These are phyloP conservation scores for Penicillium sp. DNA, from an alignment of 2,329 filamentous ascomycete genomes.

Conservation along the genomic window DNA sequence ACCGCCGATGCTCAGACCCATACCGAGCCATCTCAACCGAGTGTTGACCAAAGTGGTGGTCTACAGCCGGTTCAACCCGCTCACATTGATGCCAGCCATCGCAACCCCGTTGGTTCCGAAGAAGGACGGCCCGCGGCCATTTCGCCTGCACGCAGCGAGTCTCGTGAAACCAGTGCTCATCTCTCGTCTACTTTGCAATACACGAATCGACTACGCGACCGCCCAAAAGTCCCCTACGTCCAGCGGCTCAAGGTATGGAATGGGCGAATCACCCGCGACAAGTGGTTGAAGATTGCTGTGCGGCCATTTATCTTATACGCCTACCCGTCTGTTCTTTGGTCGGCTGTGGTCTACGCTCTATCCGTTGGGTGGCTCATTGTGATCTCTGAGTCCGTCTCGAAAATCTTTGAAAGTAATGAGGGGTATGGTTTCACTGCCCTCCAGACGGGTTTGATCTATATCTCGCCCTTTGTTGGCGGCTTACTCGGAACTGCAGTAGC, in stretches of 20 bases:
- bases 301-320: conserved; percentile 83
- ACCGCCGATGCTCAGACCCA: conserved; percentile 1
- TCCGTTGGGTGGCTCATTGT: conserved; percentile 96
- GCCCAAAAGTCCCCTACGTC: conserved; percentile 68
- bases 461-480: conserved; percentile 86
- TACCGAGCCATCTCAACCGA: neutral
- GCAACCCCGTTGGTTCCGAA: conserved; percentile 30
- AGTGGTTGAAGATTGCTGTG: conserved; percentile 74
- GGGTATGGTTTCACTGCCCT: conserved; percentile 80
- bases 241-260: conserved; percentile 77
- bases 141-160: conserved; percentile 35
- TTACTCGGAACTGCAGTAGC: conserved; percentile 90
- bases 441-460: conserved; percentile 81
- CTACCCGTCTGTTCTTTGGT: conserved; percentile 90
- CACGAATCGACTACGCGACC: conserved; percentile 67
- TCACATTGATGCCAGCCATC: neutral
- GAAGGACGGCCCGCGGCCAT: conserved; percentile 17
- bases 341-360: conserved; percentile 77
- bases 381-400: conserved; percentile 80
- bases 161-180: conserved; percentile 28
- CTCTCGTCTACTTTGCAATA: conserved; percentile 53
- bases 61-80: conserved; percentile 9
- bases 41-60: conserved; percentile 11
- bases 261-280: conserved; percentile 74
- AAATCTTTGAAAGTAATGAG: conserved; percentile 70